Evolutionary conservation across 2,329 filamentous ascomycete species (phyloP).

Genomic region (Xylariaceae sp.): DNA sequence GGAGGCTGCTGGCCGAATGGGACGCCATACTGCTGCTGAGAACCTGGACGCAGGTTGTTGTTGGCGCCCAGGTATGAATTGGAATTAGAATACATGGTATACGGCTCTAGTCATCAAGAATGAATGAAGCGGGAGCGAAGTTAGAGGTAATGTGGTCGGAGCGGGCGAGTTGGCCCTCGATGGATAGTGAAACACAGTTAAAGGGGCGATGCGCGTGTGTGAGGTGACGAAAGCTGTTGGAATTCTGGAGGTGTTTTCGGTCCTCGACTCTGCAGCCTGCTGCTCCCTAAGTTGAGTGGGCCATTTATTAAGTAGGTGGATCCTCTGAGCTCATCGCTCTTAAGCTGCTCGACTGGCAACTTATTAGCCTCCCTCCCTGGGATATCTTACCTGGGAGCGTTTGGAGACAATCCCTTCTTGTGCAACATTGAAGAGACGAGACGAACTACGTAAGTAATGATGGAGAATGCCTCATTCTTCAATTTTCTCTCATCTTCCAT

Average conservation of each 20-base stretch:
- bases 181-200: conserved; percentile 17
- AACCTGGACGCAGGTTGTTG: conserved; percentile 68
- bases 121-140: conserved; percentile 1
- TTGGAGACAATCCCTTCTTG: too few relatives aligned
- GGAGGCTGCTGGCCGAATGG: conserved; percentile 45
- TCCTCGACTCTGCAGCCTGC: too few relatives aligned
- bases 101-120: conserved; percentile 10
- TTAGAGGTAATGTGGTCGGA: conserved; percentile 12
- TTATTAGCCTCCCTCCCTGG: too few relatives aligned
- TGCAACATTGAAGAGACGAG: too few relatives aligned
- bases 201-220: conserved; percentile 12
- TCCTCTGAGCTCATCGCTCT: too few relatives aligned
- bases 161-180: conserved; percentile 24
- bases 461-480: too few relatives aligned
- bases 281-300: too few relatives aligned
- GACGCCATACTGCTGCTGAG: conserved; percentile 55
- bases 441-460: too few relatives aligned
- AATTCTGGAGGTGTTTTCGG: conserved; percentile 15
- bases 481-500: too few relatives aligned
- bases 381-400: too few relatives aligned
- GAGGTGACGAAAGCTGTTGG: conserved; percentile 23
- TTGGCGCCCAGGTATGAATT: conserved; percentile 80
- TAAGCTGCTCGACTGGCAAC: too few relatives aligned
- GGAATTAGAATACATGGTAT: conserved; percentile 80
- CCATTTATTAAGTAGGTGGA: too few relatives aligned